phyloP scores from a whole-genome alignment of 768 basidiomycete species.

The Lentinus brumalis region DNA sequence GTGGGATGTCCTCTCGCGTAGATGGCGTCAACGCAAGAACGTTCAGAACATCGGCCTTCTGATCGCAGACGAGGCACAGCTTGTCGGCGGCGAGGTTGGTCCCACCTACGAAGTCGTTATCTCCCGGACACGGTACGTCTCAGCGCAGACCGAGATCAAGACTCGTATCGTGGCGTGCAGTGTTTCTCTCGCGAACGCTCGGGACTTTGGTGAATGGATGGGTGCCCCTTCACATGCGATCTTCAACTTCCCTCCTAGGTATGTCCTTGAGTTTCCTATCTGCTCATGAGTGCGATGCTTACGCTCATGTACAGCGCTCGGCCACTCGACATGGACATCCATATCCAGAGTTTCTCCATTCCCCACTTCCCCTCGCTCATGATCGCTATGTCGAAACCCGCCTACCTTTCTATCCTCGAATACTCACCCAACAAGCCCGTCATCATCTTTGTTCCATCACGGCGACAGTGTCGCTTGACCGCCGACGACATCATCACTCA shows the following conservation, averaged over 20 bases:
- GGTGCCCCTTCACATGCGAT: slow-evolving; percentile 91
- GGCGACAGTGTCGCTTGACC: slow-evolving; percentile 91
- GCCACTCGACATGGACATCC: slow-evolving; percentile 97
- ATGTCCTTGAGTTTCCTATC: slow-evolving; percentile 17
- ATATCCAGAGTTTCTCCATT: slow-evolving; percentile 92
- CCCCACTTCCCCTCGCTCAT: slow-evolving; percentile 99
- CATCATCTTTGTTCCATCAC: slow-evolving; percentile 89
- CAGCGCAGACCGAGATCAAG: slow-evolving; percentile 89
- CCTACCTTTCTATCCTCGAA: slow-evolving; percentile 90
- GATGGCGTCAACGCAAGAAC: slow-evolving; percentile 97
- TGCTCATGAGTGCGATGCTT: not conserved
- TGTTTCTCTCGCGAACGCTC: slow-evolving; percentile 93
- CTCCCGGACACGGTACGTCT: slow-evolving; percentile 95
- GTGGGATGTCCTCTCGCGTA: slow-evolving; percentile 94
- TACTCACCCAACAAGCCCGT: slow-evolving; percentile 85
- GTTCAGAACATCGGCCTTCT: slow-evolving; percentile 91
- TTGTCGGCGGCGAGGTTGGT: slow-evolving; percentile 92
- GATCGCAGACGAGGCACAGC: slow-evolving; percentile 94
- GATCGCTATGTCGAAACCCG: slow-evolving; percentile 99
- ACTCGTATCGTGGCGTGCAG: slow-evolving; percentile 95
- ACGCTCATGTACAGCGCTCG: slow-evolving; percentile 62
- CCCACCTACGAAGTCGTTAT: slow-evolving; percentile 96
- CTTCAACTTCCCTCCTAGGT: slow-evolving; percentile 97
- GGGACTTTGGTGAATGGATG: slow-evolving; percentile 97
- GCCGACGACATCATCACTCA: slow-evolving; percentile 90